Evolutionary conservation across 495 filamentous ascomycete genomes (phyloP).

Genomic region (Alectoria sarmentosa): DNA sequence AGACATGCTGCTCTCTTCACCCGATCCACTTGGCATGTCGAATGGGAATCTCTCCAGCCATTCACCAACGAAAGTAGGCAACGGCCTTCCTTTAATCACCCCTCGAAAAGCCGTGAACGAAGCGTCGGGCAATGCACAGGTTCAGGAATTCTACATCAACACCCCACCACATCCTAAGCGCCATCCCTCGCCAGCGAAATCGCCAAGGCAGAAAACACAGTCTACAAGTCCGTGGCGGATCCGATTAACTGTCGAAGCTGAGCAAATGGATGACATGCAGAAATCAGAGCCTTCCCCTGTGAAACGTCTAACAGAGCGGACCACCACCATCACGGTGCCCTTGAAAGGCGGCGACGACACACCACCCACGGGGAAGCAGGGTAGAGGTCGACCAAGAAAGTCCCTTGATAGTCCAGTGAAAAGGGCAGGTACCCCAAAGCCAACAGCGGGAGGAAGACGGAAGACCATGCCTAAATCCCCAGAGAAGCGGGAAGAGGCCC

Average conservation of each 20-base stretch:
- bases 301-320: constrained; percentile 35
- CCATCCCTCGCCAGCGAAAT: constrained; percentile 13
- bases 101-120: constrained; percentile 20
- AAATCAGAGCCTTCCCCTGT: constrained; percentile 28
- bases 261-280: constrained; percentile 40
- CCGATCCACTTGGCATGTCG: constrained; percentile 20
- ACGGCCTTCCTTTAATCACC: constrained; percentile 12
- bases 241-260: constrained; percentile 51
- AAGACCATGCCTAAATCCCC: constrained; percentile 28
- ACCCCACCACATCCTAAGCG: constrained; percentile 16
- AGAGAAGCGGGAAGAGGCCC: constrained; percentile 2
- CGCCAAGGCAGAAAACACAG: constrained; percentile 30
- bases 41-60: constrained; percentile 4
- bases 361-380: constrained; percentile 33
- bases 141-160: constrained; percentile 23
- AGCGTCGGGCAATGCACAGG: constrained; percentile 20
- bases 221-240: constrained; percentile 49
- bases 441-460: constrained; percentile 33
- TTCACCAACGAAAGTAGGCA: constrained; percentile 13
- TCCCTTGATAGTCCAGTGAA: constrained; percentile 27
- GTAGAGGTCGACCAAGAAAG: constrained; percentile 43
- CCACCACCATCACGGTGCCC: constrained; percentile 47
- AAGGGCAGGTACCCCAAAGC: constrained; percentile 28
- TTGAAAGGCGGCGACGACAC: constrained; percentile 41
- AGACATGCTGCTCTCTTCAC: constrained; percentile 13